Evolutionary conservation across 2,329 filamentous ascomycete genomes (phyloP), one percentile per base, ranked within the genome.

Genomic region (Juglanconis oblonga): DNA sequence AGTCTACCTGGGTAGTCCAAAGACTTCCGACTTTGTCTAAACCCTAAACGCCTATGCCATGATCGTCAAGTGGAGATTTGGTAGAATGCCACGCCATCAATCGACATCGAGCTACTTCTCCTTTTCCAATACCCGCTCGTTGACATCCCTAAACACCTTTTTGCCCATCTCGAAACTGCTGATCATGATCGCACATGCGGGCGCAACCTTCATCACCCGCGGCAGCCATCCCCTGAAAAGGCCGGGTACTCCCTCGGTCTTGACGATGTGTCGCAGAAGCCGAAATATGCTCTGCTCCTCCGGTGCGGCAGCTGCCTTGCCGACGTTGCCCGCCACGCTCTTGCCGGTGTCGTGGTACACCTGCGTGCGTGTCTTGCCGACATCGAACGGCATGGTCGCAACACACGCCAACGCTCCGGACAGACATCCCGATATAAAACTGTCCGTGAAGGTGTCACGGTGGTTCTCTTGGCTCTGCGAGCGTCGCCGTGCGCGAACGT

Each of bases 121-220:
- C 52, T 69, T 71, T 58, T 61, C 67, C 45, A 68, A 64, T 35
- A 73, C 70, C 40, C 72, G 76, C 69, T 84, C 80, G 62, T 98
- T 97, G 53, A 91, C 85, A 10, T 84, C 82, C 57, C 86, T 82
- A 38, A 96, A 96, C 72, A 90, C 87, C 73, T 90, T 88, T 81
- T 99, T 99, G 54, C 95, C 93, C 42, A 98, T 85, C 74, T 99
- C 95, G 73, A 98, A 99, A 71, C 89, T 97, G 72, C 91, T 96
- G 71, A 99, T 98, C 95, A 99, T 99, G 72, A 99, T 98, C 33
- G 95, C 95, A 75, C 95, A 99, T 0, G 94, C 92, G 1, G 95
- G 95, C 1, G 95, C 94, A 5, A 99, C 93, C 73, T 98, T 98
- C 62, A 98, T 79, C 66, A 92, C 96, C 44, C 95, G 83, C 0